Conservation (phyloP, 2,329 filamentous ascomycete genomes). For the Penicillium sp. region DNA sequence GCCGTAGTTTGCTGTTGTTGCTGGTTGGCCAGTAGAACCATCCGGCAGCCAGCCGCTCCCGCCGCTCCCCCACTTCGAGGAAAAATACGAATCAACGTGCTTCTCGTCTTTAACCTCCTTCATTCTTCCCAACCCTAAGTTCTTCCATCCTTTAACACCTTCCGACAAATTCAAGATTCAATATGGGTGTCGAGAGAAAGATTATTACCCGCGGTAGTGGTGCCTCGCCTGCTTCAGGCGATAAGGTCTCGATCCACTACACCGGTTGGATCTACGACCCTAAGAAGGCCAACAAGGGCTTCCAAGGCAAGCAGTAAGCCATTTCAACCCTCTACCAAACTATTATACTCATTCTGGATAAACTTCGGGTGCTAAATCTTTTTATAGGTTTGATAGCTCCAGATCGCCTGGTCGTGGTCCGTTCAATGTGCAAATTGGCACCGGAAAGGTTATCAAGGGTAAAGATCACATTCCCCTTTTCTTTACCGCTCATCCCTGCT, state of each 20-base stretch:
- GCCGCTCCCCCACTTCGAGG: constrained; percentile 1
- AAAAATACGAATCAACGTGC: not conserved
- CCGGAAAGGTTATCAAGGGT: constrained; percentile 86
- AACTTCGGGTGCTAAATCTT: not conserved
- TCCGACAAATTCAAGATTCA: not conserved
- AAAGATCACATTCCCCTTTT: constrained; percentile 30
- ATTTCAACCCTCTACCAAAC: not conserved
- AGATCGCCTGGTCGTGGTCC: constrained; percentile 67
- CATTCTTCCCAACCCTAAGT: not conserved
- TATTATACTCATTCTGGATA: not conserved
- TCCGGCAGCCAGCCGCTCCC: not conserved
- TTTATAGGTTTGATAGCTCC: constrained; percentile 81
- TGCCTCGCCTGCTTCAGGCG: constrained; percentile 64
- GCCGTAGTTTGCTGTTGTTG: not conserved
- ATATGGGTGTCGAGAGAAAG: constrained; percentile 28
- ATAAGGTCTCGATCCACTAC: constrained; percentile 85
- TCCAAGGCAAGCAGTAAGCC: constrained; percentile 70
- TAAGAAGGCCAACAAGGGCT: constrained; percentile 61
- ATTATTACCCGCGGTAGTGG: constrained; percentile 56
- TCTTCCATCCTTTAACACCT: not conserved
- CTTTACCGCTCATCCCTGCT: not conserved
- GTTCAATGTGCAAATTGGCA: constrained; percentile 77
- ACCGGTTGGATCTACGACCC: constrained; percentile 81
- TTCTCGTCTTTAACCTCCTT: not conserved
- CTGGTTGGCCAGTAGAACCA: not conserved